phyloP scores from a whole-genome alignment of 78 protist species.

The Bigelowiella natans region DNA sequence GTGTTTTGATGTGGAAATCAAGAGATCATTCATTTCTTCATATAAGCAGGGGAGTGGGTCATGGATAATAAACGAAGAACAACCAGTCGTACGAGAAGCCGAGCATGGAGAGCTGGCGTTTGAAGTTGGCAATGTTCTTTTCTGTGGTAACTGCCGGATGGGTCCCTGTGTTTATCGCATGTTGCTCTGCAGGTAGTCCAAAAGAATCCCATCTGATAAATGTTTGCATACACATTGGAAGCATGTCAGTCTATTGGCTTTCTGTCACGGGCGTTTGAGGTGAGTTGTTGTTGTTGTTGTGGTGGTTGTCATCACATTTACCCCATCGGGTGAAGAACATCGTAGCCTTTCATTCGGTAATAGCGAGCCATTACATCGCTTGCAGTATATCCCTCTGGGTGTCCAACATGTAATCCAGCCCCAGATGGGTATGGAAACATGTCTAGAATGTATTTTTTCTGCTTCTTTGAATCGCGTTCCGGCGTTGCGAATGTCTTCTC shows the following conservation, averaged over 20 bases:
- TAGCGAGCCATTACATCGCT: slow-evolving; percentile 35
- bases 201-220: slow-evolving; percentile 37
- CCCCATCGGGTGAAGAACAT: slow-evolving; percentile 46
- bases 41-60: no score
- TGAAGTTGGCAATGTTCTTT: slow-evolving; percentile 26
- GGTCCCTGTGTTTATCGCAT: slow-evolving; percentile 15
- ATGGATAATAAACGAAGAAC: no score
- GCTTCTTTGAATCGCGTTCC: neutral
- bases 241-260: no score
- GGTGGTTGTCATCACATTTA: no score
- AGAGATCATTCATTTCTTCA: no score
- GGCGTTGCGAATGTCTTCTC: slow-evolving; percentile 25
- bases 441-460: slow-evolving; percentile 35
- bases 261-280: neutral
- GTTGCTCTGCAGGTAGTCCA: slow-evolving; percentile 42
- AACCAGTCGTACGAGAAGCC: slow-evolving; percentile 36
- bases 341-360: slow-evolving; percentile 33
- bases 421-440: slow-evolving; percentile 49
- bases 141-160: slow-evolving; percentile 23
- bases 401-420: slow-evolving; percentile 41
- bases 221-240: no score
- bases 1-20: no score
- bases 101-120: slow-evolving; percentile 27
- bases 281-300: neutral
- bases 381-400: slow-evolving; percentile 39